These are phyloP conservation scores for Aspergillus uvarum DNA, from an alignment of 2,329 filamentous ascomycete genomes.

Conservation along the genomic window DNA sequence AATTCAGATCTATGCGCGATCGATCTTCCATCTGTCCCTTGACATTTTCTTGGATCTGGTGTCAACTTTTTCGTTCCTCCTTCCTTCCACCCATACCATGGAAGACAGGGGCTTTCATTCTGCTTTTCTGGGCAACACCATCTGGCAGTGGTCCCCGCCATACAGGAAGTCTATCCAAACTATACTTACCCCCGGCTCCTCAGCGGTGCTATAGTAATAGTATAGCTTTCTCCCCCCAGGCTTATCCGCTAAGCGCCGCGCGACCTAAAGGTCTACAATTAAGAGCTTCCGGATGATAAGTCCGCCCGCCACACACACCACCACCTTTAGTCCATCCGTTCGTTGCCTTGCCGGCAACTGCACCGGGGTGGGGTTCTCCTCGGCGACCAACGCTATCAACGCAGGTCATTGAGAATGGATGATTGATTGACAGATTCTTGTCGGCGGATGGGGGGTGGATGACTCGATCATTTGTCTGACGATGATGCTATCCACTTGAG, in stretches of 20 bases:
- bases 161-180: not conserved
- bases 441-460: not conserved
- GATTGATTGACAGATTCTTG: not conserved
- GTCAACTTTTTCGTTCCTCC: not conserved
- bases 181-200: not conserved
- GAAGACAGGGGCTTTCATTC: not conserved
- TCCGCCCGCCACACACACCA: not conserved
- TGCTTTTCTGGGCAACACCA: not conserved
- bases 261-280: not conserved
- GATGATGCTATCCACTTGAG: not conserved
- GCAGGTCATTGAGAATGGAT: not conserved
- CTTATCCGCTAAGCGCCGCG: slow-evolving; percentile 5
- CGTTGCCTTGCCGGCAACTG: not conserved
- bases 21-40: slow-evolving; percentile 2
- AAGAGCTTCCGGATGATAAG: not conserved
- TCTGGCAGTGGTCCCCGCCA: not conserved
- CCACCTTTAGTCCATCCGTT: not conserved
- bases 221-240: not conserved
- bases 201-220: not conserved
- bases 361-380: slow-evolving; percentile 12
- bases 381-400: slow-evolving; percentile 9
- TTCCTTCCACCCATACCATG: not conserved
- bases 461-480: not conserved
- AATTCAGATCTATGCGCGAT: not conserved
- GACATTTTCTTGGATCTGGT: not conserved